A percentile compares a stretch with the other conserved stretches of the same genome.
phyloP scores from a whole-genome alignment of 2,329 filamentous ascomycete genomes.

The Paecilomyces fulvus region DNA sequence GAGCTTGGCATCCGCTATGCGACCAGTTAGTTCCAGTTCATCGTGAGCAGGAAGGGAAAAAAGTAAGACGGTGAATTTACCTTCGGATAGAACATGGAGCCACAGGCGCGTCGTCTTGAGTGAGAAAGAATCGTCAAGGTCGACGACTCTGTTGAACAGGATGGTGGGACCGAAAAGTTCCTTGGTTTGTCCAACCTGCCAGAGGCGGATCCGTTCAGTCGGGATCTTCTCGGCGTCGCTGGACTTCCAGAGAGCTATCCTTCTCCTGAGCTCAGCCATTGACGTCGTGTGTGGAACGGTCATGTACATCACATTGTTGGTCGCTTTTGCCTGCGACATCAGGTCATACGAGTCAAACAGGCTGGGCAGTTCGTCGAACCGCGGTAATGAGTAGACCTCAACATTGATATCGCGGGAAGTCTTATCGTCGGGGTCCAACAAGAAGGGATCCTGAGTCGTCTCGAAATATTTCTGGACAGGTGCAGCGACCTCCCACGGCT shows the following conservation, averaged over 20 bases:
- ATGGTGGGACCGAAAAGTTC: constrained; percentile 25
- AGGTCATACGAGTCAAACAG: constrained; percentile 38
- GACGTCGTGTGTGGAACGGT: constrained; percentile 24
- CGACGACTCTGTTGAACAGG: constrained; percentile 24
- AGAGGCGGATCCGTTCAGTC: constrained; percentile 31
- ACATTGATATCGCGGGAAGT: constrained; percentile 22
- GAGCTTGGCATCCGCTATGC: constrained; percentile 24
- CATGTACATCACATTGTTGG: constrained; percentile 27
- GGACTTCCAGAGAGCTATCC: constrained; percentile 25
- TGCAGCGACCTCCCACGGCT: constrained; percentile 40
- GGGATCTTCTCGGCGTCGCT: constrained; percentile 13
- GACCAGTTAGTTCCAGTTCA: constrained; percentile 4
- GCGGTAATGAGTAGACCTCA: constrained; percentile 31
- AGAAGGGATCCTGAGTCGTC: constrained; percentile 14
- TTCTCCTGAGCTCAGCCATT: constrained; percentile 29
- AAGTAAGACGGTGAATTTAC: constrained; percentile 11
- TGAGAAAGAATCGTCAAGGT: constrained; percentile 20
- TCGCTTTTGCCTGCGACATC: constrained; percentile 29
- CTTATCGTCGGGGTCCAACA: constrained; percentile 7
- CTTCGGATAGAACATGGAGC: constrained; percentile 31
- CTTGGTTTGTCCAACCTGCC: constrained; percentile 30
- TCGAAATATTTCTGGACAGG: constrained; percentile 34
- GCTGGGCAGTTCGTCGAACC: constrained; percentile 25
- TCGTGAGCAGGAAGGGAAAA: neutral
- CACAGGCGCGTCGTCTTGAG: constrained; percentile 26